Percentiles rank a stretch among this genome's conserved stretches.
Evolutionary conservation across 345 rosid genomes (phyloP).

Genomic region (Clausena lansium): DNA sequence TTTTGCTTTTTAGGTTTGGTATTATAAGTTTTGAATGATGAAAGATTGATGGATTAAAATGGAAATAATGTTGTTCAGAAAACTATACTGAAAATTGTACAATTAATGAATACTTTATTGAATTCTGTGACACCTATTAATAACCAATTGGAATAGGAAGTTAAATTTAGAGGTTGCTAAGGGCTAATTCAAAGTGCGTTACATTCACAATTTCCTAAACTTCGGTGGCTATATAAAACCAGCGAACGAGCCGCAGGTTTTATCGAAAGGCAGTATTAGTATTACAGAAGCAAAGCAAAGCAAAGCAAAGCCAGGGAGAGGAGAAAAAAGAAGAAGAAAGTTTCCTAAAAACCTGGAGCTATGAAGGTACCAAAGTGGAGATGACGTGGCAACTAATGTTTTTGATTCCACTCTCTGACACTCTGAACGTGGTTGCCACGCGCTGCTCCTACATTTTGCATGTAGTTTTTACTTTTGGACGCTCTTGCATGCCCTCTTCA

Average conservation of each 20-base stretch:
- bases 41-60: too few species aligned
- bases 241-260: conserved; percentile 13
- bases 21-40: too few species aligned
- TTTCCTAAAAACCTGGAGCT: conserved; percentile 25
- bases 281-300: too few species aligned
- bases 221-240: background rate
- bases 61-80: too few species aligned
- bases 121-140: too few species aligned
- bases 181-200: background rate
- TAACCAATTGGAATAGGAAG: too few species aligned
- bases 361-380: background rate
- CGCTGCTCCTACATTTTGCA: conserved; percentile 24
- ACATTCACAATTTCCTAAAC: background rate
- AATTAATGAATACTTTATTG: too few species aligned
- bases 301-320: too few species aligned
- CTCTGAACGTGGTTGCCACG: conserved; percentile 20
- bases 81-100: too few species aligned
- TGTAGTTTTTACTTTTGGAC: conserved; percentile 13
- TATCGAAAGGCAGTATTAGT: background rate
- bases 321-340: too few species aligned
- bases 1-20: too few species aligned
- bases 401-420: background rate
- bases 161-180: too few species aligned
- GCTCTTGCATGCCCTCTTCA: conserved; percentile 2
- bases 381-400: background rate